Percentiles rank a stretch among this genome's conserved stretches.
Conservation (phyloP, 371 early-diverging fungal species). For the Blakeslea trispora region DNA sequence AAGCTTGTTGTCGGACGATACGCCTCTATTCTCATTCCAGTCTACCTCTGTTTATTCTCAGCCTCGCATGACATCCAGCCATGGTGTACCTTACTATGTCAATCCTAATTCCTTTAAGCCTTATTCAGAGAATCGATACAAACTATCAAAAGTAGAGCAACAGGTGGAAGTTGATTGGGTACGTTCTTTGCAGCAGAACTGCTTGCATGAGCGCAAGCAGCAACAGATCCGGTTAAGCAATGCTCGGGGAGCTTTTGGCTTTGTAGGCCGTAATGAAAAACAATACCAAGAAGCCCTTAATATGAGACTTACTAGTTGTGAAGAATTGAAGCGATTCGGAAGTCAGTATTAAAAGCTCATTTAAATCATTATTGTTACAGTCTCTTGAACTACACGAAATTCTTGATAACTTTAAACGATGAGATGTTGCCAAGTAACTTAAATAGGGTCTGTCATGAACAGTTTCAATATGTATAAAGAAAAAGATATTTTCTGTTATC, state of each 20-base stretch:
- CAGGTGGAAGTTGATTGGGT: constrained; percentile 46
- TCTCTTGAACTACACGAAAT: too few relatives aligned
- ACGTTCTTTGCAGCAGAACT: constrained; percentile 37
- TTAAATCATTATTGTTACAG: too few relatives aligned
- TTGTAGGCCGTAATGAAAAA: constrained; percentile 41
- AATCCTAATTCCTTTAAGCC: constrained; percentile 39
- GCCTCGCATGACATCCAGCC: constrained; percentile 33
- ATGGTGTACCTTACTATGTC: constrained; percentile 48
- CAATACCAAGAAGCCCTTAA: constrained; percentile 38
- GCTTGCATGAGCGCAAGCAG: constrained; percentile 37
- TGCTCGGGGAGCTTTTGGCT: constrained; percentile 39
- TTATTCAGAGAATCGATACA: constrained; percentile 29
- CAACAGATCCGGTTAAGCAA: constrained; percentile 30
- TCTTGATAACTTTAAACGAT: too few relatives aligned
- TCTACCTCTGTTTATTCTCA: constrained; percentile 42
- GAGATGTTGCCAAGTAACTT: too few relatives aligned
- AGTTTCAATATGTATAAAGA: too few relatives aligned
- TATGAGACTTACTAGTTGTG: constrained; percentile 40
- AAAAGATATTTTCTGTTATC: too few relatives aligned
- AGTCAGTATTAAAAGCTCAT: constrained; percentile 13
- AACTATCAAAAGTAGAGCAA: constrained; percentile 40
- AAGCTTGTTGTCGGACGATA: constrained; percentile 40
- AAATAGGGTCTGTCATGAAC: too few relatives aligned
- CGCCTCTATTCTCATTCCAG: constrained; percentile 41
- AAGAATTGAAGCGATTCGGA: constrained; percentile 38